Base-by-base conservation (phyloP, 768 basidiomycete species). In the Coprinellus micaceus region DNA sequence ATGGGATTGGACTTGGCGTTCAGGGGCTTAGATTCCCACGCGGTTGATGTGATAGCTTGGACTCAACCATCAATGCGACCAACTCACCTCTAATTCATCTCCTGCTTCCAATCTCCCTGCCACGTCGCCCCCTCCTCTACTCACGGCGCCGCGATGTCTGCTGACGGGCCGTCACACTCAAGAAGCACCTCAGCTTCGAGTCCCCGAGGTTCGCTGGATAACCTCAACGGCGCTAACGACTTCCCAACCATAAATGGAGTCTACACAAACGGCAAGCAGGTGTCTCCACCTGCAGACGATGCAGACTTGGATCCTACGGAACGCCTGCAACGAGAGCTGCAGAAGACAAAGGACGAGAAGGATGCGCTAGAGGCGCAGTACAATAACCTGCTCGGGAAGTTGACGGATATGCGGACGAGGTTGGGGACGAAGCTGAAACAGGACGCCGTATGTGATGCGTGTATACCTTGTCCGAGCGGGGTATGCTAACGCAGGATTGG, bases 381-480 rank as follows among this genome's bases (percentile, higher is more conserved):
- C 71, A 83, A 84, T 57, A 88, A 82, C 60, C 78, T 99, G 36
- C 79, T 99, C 17, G 83, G 85, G 37, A 98, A 93, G 72, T 76
- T 98, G 45, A 94, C 93, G 2, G 82, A 88, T 30, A 98, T 99
- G 95, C 83, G 95, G 22, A 91, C 87, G 36, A 90, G 91, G 21
- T 77, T 98, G 51, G 94, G 95, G 29, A 95, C 92, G 67, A 98
- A 98, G 71, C 78, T 98, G 54, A 86, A 90, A 70, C 92, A 96
- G 69, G 97, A 98, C 72, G 97, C 97, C 64, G 97, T 98, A 76
- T 60, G 78, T 68, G 30, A 49, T 37, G 30, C 44, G 37, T 21
- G 56, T 19, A 43, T 17, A 52, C 43, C 53, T 49, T 28, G 2
- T 21, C 25, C 48, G 21, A 10, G 24, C 37, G 0, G 25, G n/a